Evolutionary conservation across 176 grass and related monocot genomes (phyloP), one percentile per base, ranked within the genome.

Genomic region (Thalia dealbata): DNA sequence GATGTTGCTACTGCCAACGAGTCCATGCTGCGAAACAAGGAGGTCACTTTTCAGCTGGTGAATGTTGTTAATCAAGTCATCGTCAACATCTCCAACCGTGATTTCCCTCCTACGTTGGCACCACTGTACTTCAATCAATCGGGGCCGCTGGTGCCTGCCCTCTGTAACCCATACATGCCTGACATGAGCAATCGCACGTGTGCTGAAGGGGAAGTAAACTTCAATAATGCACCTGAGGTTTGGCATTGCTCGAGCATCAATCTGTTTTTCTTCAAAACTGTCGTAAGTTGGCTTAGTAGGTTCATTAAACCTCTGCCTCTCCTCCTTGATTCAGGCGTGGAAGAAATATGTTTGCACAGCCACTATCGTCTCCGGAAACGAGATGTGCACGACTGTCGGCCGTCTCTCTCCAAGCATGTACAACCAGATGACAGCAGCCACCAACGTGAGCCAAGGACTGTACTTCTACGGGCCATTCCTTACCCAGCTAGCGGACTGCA

Each of bases 101-200:
- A 96, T 80, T 78, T 88, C 5, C 62, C 92, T 54, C 32, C 92
- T 0, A 7, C 10, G 19, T 6, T 73, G 10, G 73, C 69, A 0
- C 80, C 84, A 14, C 58, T 96, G 11, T 90, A 96, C 82, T 97
- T 82, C 70, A 97, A 97, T 41, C 87, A 97, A 73, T 92, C 89
- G 0, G 93, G 93, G 28, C 93, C 93, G 13, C 21, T 84, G 78
- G 88, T 90, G 76, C 93, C 93, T 23, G 27, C 65, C 3, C 93
- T 97, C 28, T 97, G 89, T 80, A 92, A 92, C 42, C 93, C 93
- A 0, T 92, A 90, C 79, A 80, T 23, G 0, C 21, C 67, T 46
- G 67, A 84, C 56, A 80, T 92, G 63, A 84, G 12, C 22, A 90
- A 88, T 45, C 86, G 87, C 10, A 84, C 70, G 21, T 97, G 89